phyloP scores from a whole-genome alignment of 805 yeast genomes.

The Metschnikowia borealis region DNA sequence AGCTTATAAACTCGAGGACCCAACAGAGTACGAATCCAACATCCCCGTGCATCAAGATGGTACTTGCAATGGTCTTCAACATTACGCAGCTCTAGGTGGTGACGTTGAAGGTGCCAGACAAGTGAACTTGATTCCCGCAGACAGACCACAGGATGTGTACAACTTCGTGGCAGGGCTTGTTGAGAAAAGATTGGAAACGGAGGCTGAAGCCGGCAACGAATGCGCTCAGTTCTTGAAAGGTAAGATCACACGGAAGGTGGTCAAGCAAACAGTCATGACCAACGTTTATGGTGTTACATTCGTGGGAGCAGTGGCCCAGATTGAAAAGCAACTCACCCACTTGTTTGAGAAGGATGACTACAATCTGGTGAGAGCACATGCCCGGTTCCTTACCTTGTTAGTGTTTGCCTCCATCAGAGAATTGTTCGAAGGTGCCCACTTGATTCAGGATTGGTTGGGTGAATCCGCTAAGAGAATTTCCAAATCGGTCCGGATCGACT shows the following conservation, averaged over 20 bases:
- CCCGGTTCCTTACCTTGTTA: slow-evolving; percentile 64
- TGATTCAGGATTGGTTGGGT: slow-evolving; percentile 95
- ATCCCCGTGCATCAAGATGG: slow-evolving; percentile 86
- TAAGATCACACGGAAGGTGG: slow-evolving; percentile 77
- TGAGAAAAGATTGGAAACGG: slow-evolving; percentile 48
- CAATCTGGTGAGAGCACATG: slow-evolving; percentile 13
- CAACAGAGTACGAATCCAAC: slow-evolving; percentile 60
- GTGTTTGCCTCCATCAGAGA: slow-evolving; percentile 84
- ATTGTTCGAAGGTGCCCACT: slow-evolving; percentile 86
- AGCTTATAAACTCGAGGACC: slow-evolving; percentile 60
- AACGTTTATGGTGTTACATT: slow-evolving; percentile 96
- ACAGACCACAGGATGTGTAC: slow-evolving; percentile 75
- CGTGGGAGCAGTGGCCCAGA: slow-evolving; percentile 89
- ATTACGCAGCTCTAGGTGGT: slow-evolving; percentile 85
- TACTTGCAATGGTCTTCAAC: slow-evolving; percentile 82
- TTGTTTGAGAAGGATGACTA: slow-evolving; percentile 47
- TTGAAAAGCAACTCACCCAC: slow-evolving; percentile 68
- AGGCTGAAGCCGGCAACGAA: slow-evolving; percentile 50
- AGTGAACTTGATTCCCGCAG: slow-evolving; percentile 69
- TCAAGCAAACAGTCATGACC: slow-evolving; percentile 97
- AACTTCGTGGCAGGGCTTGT: slow-evolving; percentile 66
- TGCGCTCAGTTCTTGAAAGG: slow-evolving; percentile 54
- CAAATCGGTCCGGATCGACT: slow-evolving; percentile 68
- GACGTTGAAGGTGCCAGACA: slow-evolving; percentile 79
- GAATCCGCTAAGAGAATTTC: slow-evolving; percentile 78